Evolutionary conservation across 2,329 filamentous ascomycete genomes (phyloP).

Genomic region (Amylocarpus encephaloides): DNA sequence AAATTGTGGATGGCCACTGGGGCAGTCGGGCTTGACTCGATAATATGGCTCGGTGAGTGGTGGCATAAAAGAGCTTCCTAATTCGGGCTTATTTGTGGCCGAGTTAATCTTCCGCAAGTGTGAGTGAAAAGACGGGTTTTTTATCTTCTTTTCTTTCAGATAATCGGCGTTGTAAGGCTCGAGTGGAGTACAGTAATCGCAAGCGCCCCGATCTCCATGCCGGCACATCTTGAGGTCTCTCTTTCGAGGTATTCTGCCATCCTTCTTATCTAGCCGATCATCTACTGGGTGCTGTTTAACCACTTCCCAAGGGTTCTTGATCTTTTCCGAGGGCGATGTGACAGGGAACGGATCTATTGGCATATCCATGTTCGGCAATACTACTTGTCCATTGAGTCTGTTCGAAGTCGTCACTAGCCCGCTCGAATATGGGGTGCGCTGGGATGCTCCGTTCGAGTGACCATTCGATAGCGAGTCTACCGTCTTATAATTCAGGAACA

Average conservation of each 20-base stretch:
- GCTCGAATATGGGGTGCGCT: constrained; percentile 29
- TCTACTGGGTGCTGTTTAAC: constrained; percentile 85
- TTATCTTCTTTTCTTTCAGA: constrained; percentile 93
- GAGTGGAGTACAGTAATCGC: constrained; percentile 95
- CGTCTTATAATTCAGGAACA: constrained; percentile 78
- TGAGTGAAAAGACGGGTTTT: constrained; percentile 94
- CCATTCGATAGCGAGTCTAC: constrained; percentile 41
- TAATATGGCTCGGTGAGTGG: constrained; percentile 90
- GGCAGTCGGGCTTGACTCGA: constrained; percentile 80
- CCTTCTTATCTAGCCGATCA: constrained; percentile 74
- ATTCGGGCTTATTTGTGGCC: constrained; percentile 91
- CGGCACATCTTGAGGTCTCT: constrained; percentile 83
- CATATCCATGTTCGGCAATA: constrained; percentile 61
- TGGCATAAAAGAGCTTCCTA: constrained; percentile 91
- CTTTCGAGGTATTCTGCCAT: constrained; percentile 80
- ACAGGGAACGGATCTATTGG: constrained; percentile 53
- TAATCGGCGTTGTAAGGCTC: constrained; percentile 91
- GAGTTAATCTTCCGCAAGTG: constrained; percentile 93
- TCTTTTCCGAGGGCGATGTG: constrained; percentile 50
- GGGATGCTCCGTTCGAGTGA: constrained; percentile 36
- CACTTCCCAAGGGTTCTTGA: constrained; percentile 89
- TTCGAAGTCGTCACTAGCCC: constrained; percentile 44
- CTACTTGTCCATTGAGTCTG: constrained; percentile 71
- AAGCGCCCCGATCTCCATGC: constrained; percentile 96
- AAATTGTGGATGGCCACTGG: constrained; percentile 87